phyloP scores from a whole-genome alignment of 768 basidiomycete genomes.

The Leccinum obscurum region DNA sequence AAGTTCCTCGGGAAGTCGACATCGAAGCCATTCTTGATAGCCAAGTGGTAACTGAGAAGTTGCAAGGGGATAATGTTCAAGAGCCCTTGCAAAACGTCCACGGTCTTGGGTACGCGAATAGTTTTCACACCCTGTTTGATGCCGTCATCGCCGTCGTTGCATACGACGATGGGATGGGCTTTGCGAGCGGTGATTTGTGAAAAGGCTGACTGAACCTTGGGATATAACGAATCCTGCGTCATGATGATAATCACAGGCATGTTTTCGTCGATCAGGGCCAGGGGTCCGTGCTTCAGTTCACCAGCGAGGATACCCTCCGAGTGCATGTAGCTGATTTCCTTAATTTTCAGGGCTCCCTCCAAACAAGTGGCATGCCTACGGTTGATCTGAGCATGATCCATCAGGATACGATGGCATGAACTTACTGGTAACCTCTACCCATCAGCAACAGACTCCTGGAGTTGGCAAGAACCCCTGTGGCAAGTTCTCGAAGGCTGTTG shows the following conservation, averaged over 20 bases:
- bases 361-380: constrained; percentile 89
- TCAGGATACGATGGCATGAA: constrained; percentile 5
- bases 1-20: constrained; percentile 98
- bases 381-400: not conserved
- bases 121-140: constrained; percentile 77
- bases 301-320: constrained; percentile 87
- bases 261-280: constrained; percentile 97
- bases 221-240: constrained; percentile 98
- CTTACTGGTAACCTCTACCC: constrained; percentile 96
- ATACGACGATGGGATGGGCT: constrained; percentile 92
- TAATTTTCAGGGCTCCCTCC: constrained; percentile 98
- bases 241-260: constrained; percentile 99
- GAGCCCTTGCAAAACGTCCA: constrained; percentile 71
- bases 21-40: constrained; percentile 93
- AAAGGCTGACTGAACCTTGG: constrained; percentile 96
- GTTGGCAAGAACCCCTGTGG: constrained; percentile 69
- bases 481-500: constrained; percentile 73
- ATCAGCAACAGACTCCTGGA: constrained; percentile 92
- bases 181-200: constrained; percentile 97
- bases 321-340: constrained; percentile 89
- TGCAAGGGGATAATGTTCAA: constrained; percentile 94
- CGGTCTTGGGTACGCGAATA: constrained; percentile 92
- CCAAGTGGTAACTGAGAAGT: constrained; percentile 93
- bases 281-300: constrained; percentile 97
- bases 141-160: constrained; percentile 87